Percentiles rank a stretch among this genome's conserved stretches.
Evolutionary conservation across 176 grass and related monocot species (phyloP).

Genomic region (Eragrostis nindensis): DNA sequence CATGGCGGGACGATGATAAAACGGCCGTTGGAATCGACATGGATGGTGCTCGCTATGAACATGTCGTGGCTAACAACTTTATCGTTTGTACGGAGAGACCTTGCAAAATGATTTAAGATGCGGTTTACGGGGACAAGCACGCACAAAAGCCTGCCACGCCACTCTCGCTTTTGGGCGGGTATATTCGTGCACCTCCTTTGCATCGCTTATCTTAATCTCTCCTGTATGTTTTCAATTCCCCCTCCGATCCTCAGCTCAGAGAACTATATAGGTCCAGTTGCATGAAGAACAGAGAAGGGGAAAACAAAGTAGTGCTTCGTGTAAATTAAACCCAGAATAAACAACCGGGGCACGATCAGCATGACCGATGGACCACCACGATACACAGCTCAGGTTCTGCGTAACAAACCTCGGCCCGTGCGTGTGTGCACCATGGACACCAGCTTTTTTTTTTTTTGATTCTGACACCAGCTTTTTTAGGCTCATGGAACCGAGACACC

Average conservation of each 20-base stretch:
- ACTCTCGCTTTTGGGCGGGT: slow-evolving; percentile 10
- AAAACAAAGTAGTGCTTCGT: background rate
- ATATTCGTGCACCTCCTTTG: slow-evolving; percentile 18
- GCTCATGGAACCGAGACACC: background rate
- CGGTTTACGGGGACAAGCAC: slow-evolving; percentile 41
- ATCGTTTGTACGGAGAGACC: background rate
- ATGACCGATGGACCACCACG: background rate
- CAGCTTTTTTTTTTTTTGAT: no score
- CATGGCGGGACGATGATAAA: background rate
- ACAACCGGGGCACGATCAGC: background rate
- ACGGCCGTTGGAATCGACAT: background rate
- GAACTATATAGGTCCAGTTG: background rate
- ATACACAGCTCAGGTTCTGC: background rate
- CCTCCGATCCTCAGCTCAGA: background rate
- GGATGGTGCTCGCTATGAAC: background rate
- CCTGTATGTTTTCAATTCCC: background rate
- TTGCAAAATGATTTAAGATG: background rate
- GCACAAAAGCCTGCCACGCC: slow-evolving; percentile 37
- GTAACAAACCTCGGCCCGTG: background rate
- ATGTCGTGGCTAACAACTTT: background rate
- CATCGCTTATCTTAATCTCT: background rate
- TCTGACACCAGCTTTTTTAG: background rate
- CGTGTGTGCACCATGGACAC: background rate
- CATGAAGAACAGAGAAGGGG: background rate
- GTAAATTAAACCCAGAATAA: no score